A percentile compares a stretch with the other conserved stretches of the same genome.
Evolutionary conservation across 176 grass and related monocot species (phyloP).

Genomic region (Carex cristatella): DNA sequence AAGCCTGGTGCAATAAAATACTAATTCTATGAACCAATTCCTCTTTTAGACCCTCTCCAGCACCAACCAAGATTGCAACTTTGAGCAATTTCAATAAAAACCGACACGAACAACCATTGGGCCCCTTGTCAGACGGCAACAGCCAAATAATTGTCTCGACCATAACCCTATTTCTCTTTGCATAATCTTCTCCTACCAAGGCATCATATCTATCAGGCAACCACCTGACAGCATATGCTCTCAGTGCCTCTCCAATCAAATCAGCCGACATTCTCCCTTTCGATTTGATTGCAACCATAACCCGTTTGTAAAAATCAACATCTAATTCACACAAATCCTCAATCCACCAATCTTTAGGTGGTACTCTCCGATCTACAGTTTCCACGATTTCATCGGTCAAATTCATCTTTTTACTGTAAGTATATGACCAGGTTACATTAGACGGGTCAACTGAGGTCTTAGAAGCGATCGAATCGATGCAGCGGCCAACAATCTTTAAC

Average conservation of each 20-base stretch:
- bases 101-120: conserved; percentile 73
- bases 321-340: conserved; percentile 90
- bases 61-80: conserved; percentile 74
- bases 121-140: conserved; percentile 80
- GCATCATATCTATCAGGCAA: conserved; percentile 80
- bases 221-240: conserved; percentile 85
- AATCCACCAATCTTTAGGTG: conserved; percentile 91
- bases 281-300: conserved; percentile 84
- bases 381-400: conserved; percentile 55
- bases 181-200: conserved; percentile 78
- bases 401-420: conserved; percentile 52
- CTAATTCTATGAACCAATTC: conserved; percentile 70
- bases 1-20: conserved; percentile 76
- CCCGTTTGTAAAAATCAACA: conserved; percentile 94
- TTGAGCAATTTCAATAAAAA: conserved; percentile 96
- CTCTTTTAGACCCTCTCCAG: conserved; percentile 60
- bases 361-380: conserved; percentile 25
- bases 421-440: conserved; percentile 89
- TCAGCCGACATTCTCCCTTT: conserved; percentile 92
- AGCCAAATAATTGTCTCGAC: conserved; percentile 91
- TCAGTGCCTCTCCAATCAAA: conserved; percentile 78
- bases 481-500: conserved; percentile 76
- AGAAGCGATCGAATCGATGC: conserved; percentile 80
- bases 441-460: conserved; percentile 82
- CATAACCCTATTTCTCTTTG: conserved; percentile 66